A percentile compares a stretch with the other conserved stretches of the same genome.
Evolutionary conservation across 2,329 filamentous ascomycete species (phyloP).

Genomic region (Exophiala aquamarina): DNA sequence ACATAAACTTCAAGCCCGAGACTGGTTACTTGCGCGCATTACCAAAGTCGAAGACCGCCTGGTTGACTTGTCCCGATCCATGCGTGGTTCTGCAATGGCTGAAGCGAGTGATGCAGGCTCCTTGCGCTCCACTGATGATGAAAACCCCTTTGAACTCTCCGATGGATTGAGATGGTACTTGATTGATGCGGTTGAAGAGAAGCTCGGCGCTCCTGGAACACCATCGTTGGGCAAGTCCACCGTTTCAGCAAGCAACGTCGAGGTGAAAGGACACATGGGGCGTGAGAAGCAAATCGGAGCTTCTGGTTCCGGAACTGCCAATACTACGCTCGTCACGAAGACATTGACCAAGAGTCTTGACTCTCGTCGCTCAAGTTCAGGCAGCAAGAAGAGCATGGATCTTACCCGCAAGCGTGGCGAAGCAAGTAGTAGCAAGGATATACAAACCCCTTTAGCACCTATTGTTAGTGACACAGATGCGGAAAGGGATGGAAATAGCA

Average conservation of each 20-base stretch:
- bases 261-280: constrained; percentile 67
- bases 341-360: constrained; percentile 85
- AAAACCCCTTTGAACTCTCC: constrained; percentile 95
- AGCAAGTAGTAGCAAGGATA: constrained; percentile 15
- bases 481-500: constrained; percentile 23
- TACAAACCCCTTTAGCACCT: constrained; percentile 17
- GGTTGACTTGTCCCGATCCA: constrained; percentile 81
- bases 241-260: constrained; percentile 81
- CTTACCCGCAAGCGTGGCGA: constrained; percentile 17
- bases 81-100: constrained; percentile 44
- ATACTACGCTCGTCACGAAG: constrained; percentile 64
- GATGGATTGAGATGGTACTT: constrained; percentile 96
- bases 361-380: constrained; percentile 83
- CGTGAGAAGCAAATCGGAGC: constrained; percentile 26
- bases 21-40: constrained; percentile 97
- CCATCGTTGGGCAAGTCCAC: constrained; percentile 90
- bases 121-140: constrained; percentile 67
- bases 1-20: constrained; percentile 78
- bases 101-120: constrained; percentile 54
- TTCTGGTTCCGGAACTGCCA: constrained; percentile 29
- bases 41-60: constrained; percentile 87
- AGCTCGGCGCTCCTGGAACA: constrained; percentile 85
- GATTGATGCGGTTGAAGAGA: constrained; percentile 90
- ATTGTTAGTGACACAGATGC: constrained; percentile 33
- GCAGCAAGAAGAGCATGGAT: constrained; percentile 68